phyloP scores from a whole-genome alignment of 768 basidiomycete species.

The Boletellus ananiceps region DNA sequence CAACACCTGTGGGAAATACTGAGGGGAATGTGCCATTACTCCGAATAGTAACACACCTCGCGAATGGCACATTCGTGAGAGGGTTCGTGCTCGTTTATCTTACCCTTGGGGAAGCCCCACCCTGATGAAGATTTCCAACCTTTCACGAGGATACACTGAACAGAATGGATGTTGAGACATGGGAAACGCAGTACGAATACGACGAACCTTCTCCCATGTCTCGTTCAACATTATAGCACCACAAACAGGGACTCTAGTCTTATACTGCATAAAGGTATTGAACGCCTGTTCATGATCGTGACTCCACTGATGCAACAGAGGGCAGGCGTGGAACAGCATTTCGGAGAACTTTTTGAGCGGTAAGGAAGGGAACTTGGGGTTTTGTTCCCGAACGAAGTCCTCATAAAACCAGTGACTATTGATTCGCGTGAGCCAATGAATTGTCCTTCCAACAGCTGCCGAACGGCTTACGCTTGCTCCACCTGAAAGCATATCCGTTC shows the following conservation, averaged over 20 bases:
- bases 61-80: slow-evolving; percentile 81
- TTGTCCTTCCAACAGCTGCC: slow-evolving; percentile 5
- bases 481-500: slow-evolving; percentile 98
- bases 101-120: slow-evolving; percentile 99
- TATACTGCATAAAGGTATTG: slow-evolving; percentile 91
- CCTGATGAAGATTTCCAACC: slow-evolving; percentile 96
- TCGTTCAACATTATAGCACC: slow-evolving; percentile 95
- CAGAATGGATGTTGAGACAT: slow-evolving; percentile 10
- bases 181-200: slow-evolving; percentile 2
- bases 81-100: slow-evolving; percentile 93
- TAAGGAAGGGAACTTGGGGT: slow-evolving; percentile 80
- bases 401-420: slow-evolving; percentile 99
- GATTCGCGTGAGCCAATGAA: slow-evolving; percentile 10
- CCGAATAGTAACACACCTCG: slow-evolving; percentile 56
- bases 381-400: slow-evolving; percentile 93
- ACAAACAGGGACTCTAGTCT: slow-evolving; percentile 94
- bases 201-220: slow-evolving; percentile 82
- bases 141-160: slow-evolving; percentile 92
- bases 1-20: slow-evolving; percentile 58
- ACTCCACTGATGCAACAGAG: slow-evolving; percentile 77
- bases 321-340: slow-evolving; percentile 82
- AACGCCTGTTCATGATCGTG: slow-evolving; percentile 84
- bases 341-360: slow-evolving; percentile 91
- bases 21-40: slow-evolving; percentile 3
- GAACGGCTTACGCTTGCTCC: slow-evolving; percentile 85